Percentiles rank a stretch among this genome's conserved stretches.
phyloP scores from a whole-genome alignment of 306 rosid genomes.

The Potentilla sterilis region DNA sequence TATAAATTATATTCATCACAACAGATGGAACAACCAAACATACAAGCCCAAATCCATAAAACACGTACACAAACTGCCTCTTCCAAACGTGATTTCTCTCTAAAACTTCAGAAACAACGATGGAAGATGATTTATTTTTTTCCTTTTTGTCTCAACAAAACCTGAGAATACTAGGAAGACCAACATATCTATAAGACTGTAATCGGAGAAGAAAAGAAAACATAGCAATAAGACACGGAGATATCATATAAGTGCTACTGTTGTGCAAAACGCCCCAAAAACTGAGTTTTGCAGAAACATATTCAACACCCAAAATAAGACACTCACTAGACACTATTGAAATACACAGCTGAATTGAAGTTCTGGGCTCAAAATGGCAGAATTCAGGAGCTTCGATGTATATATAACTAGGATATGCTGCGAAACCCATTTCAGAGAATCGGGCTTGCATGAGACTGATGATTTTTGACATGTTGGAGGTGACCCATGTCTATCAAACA shows the following conservation, averaged over 20 bases:
- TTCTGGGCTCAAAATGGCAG: background rate
- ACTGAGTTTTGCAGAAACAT: constrained; percentile 15
- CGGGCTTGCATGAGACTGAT: background rate
- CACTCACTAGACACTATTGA: background rate
- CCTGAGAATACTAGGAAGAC: background rate
- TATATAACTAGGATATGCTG: background rate
- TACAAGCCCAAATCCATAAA: background rate
- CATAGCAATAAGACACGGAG: background rate
- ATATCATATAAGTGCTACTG: background rate
- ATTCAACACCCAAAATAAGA: background rate
- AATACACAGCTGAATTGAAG: background rate
- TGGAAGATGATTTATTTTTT: background rate
- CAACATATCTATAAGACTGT: background rate
- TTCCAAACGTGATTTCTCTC: background rate
- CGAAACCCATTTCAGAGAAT: background rate
- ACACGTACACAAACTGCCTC: background rate
- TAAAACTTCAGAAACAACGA: background rate
- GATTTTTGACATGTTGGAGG: background rate
- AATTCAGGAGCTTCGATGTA: constrained; percentile 1
- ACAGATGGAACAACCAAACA: background rate
- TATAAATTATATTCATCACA: too few species aligned
- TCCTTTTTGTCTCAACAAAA: background rate
- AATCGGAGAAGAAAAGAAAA: background rate
- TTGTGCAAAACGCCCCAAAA: constrained; percentile 27
- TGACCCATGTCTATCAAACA: background rate